Evolutionary conservation across 1,284 basidiomycete species (phyloP), one percentile per base, ranked within the genome.

Genomic region (Tylopilus sp.): DNA sequence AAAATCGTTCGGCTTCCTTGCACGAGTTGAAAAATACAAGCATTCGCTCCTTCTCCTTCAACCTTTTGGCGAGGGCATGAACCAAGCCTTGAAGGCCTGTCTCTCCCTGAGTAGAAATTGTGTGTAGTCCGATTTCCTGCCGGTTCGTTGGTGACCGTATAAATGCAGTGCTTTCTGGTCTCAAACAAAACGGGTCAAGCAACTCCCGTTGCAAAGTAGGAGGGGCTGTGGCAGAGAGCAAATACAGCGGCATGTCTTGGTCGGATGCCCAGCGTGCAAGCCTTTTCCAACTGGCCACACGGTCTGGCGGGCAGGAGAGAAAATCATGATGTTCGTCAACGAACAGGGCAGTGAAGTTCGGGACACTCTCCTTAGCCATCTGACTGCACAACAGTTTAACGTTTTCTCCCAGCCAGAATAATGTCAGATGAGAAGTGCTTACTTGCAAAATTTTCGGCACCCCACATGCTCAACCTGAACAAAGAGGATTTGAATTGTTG

Each of bases 381-480:
- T 20, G 2, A 15, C 48, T 51, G 20, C 1, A 49, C 2, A 39
- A 34, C 4, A 11, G 7, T 24, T 48, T 20, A 48, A 18, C 2
- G 18, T 41, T 24, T 14, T 26, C 12, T 24, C 21, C 37, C 7
- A n/a, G 34, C 6, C 24, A n/a, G 10, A 36, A 46, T 24, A 26
- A n/a, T 5, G 14, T 1, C 4, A 4, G 2, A 4, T 4, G 15
- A 5, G 34, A 29, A 21, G 12, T 24, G 7, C 34, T 37, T 4
- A 47, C 43, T 37, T 2, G 35, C 21, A 8, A 18, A 49, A 37
- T 2, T 47, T 47, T 31, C 1, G 20, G 12, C 35, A 39, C 26
- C 46, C 36, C 0, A 56, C n/a, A 4, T 56, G 44, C 20, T 57
- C 55, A 2, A 56, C 55, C 26, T 56, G 55, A n/a, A 54, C 7